Percentiles rank a stretch among this genome's conserved stretches.
Evolutionary conservation across 306 rosid species (phyloP).

Genomic region (Ammopiptanthus mongolicus): DNA sequence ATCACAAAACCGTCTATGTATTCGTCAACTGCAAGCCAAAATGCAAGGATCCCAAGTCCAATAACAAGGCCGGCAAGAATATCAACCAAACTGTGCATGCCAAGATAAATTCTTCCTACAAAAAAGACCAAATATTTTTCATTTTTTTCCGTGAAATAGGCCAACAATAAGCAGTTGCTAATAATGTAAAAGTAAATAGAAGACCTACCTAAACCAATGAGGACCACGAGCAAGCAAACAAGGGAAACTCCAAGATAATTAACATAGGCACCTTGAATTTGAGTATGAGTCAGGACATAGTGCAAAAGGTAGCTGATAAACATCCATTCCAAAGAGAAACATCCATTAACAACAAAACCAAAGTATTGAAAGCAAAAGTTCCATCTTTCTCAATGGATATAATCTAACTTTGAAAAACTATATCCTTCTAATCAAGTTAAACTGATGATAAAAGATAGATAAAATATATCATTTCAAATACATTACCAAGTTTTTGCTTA

Average conservation of each 20-base stretch:
- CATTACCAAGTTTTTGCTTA: background rate
- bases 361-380: conserved; percentile 21
- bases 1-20: conserved; percentile 60
- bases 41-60: conserved; percentile 63
- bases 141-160: conserved; percentile 1
- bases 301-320: conserved; percentile 76
- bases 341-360: conserved; percentile 23
- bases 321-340: conserved; percentile 25
- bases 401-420: background rate
- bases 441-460: background rate
- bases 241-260: conserved; percentile 51
- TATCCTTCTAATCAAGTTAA: conserved; percentile 11
- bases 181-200: background rate
- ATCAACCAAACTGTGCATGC: conserved; percentile 93
- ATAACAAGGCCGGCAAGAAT: conserved; percentile 63
- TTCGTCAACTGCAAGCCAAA: conserved; percentile 73
- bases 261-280: conserved; percentile 47
- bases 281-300: conserved; percentile 57
- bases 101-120: conserved; percentile 93
- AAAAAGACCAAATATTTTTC: conserved; percentile 23
- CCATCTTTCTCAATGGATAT: conserved; percentile 19
- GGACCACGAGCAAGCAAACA: conserved; percentile 60
- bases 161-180: conserved; percentile 16
- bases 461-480: background rate
- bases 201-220: conserved; percentile 77